phyloP scores from a whole-genome alignment of 768 basidiomycete species.

The Termitomyces titanicus region DNA sequence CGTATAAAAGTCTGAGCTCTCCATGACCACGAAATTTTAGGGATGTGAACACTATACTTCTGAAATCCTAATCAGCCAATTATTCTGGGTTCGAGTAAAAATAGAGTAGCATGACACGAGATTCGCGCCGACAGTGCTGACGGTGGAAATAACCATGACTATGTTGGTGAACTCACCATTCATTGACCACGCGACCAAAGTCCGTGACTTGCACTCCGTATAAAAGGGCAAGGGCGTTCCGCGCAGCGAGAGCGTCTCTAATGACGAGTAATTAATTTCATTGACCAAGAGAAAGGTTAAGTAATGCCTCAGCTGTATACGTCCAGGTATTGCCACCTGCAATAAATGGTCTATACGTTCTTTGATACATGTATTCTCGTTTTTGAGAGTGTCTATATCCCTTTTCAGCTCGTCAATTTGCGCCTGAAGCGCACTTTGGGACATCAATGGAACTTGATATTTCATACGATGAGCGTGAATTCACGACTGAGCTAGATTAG shows the following conservation, averaged over 20 bases:
- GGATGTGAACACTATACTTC: not conserved
- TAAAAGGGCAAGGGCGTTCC: not conserved
- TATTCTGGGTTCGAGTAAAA: too few relatives aligned
- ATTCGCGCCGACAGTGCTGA: too few relatives aligned
- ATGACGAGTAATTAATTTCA: not conserved
- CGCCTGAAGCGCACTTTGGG: not conserved
- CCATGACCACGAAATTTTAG: too few relatives aligned
- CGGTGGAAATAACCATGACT: too few relatives aligned
- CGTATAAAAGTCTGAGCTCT: too few relatives aligned
- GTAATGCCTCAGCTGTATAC: not conserved
- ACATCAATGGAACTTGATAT: not conserved
- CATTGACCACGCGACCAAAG: too few relatives aligned
- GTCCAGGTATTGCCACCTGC: not conserved
- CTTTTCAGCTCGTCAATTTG: not conserved
- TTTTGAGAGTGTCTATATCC: not conserved
- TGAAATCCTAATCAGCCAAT: not conserved
- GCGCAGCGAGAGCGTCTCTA: not conserved
- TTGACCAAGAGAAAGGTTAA: not conserved
- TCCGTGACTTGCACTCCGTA: too few relatives aligned
- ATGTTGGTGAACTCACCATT: too few relatives aligned
- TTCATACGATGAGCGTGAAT: not conserved
- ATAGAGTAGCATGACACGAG: too few relatives aligned
- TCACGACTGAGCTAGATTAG: too few relatives aligned
- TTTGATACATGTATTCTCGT: not conserved
- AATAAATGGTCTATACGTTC: not conserved